Evolutionary conservation across 2,329 filamentous ascomycete genomes (phyloP).

Genomic region (Ceratocystis ficicola): DNA sequence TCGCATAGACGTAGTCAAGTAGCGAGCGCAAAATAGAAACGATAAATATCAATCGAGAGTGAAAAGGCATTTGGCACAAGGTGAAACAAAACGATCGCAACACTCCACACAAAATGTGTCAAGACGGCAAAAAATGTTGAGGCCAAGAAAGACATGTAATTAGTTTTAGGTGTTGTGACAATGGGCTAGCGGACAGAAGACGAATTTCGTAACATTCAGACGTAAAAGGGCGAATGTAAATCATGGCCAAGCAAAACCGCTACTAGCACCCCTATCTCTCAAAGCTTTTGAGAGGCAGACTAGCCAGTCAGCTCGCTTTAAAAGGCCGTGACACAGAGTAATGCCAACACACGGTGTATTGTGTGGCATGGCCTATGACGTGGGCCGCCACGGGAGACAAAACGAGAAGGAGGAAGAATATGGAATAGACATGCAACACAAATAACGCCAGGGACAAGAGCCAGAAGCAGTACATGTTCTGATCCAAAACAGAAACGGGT

Average conservation of each 20-base stretch:
- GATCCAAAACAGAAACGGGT: neutral
- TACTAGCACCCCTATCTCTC: neutral
- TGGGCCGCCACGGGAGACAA: neutral
- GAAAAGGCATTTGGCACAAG: neutral
- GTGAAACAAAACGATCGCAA: neutral
- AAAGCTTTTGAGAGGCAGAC: conserved; percentile 1
- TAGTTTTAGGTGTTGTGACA: conserved; percentile 16
- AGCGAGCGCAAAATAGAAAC: neutral
- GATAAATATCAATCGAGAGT: neutral
- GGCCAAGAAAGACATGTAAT: conserved; percentile 4
- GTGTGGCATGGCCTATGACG: neutral
- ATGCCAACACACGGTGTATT: neutral
- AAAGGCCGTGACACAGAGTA: neutral
- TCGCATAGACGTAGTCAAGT: neutral
- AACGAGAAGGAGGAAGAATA: neutral
- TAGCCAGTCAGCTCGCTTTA: neutral
- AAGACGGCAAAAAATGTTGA: neutral
- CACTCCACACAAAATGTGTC: neutral
- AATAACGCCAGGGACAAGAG: neutral
- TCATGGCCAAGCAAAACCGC: neutral
- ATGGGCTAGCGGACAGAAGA: conserved; percentile 7
- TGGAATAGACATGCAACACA: conserved; percentile 4
- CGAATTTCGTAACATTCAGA: conserved; percentile 6
- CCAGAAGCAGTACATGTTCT: neutral
- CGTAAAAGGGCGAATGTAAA: conserved; percentile 9